Percentiles rank a stretch among this genome's conserved stretches.
Evolutionary conservation across 495 filamentous ascomycete species (phyloP).

Genomic region (Pyronema domesticum): DNA sequence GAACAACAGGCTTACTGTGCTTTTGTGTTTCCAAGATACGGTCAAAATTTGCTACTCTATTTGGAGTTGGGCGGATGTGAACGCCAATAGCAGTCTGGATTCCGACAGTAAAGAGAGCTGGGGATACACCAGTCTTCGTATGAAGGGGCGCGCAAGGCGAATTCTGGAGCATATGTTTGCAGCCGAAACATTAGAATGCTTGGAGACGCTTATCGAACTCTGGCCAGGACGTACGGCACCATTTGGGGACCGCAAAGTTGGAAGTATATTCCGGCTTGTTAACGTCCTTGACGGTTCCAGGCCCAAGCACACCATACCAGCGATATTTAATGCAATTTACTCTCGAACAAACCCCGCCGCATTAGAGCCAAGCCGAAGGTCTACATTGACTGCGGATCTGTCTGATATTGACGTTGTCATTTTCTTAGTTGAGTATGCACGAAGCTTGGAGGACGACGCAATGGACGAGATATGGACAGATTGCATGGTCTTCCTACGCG

Average conservation of each 20-base stretch:
- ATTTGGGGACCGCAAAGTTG: constrained; percentile 23
- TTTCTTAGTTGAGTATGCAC: constrained; percentile 77
- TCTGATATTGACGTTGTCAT: constrained; percentile 65
- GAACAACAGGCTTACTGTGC: constrained; percentile 83
- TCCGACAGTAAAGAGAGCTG: constrained; percentile 61
- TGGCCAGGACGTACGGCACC: constrained; percentile 35
- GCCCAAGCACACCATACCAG: constrained; percentile 81
- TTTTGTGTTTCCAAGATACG: constrained; percentile 93
- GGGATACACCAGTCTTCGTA: constrained; percentile 67
- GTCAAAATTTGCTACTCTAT: constrained; percentile 80
- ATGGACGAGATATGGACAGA: constrained; percentile 98
- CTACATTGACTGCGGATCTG: constrained; percentile 66
- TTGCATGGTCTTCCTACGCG: constrained; percentile 75
- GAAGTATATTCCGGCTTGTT: constrained; percentile 57
- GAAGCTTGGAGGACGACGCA: constrained; percentile 87
- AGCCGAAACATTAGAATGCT: constrained; percentile 82
- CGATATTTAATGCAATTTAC: constrained; percentile 94
- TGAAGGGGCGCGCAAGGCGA: constrained; percentile 73
- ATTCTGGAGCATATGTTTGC: constrained; percentile 85
- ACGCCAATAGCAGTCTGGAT: constrained; percentile 33
- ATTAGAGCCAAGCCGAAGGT: constrained; percentile 62
- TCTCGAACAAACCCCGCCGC: constrained; percentile 73
- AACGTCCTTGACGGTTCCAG: constrained; percentile 82
- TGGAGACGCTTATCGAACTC: constrained; percentile 73
- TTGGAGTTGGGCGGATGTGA: constrained; percentile 69